These are phyloP conservation scores for Thraustotheca clavata DNA, from an alignment of 352 stramenopile species.

Conservation along the genomic window DNA sequence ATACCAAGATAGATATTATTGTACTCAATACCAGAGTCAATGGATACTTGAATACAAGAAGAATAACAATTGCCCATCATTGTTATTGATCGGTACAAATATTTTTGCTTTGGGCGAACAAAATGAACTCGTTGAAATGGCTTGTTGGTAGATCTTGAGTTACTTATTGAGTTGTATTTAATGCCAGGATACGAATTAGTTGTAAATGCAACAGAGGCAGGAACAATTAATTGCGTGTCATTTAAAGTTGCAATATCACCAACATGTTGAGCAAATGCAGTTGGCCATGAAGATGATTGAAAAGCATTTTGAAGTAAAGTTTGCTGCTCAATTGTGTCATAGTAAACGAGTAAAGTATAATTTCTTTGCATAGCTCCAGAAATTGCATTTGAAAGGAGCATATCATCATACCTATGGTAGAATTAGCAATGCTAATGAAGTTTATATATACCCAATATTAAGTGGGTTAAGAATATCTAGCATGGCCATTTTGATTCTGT, in stretches of 20 bases:
- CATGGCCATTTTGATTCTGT: neutral
- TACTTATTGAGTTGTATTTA: neutral
- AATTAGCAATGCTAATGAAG: neutral
- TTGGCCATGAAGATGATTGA: neutral
- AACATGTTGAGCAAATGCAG: neutral
- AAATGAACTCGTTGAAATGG: neutral
- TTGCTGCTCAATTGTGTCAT: constrained; percentile 2
- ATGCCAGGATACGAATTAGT: neutral
- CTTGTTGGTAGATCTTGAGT: neutral
- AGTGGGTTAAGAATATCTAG: neutral
- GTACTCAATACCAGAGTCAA: neutral
- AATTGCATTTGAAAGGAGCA: neutral
- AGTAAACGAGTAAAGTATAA: constrained; percentile 1
- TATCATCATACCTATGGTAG: neutral
- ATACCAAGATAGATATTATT: neutral
- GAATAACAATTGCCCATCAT: neutral
- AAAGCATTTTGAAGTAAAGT: neutral
- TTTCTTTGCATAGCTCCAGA: neutral
- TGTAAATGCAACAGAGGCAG: neutral
- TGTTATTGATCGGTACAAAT: neutral
- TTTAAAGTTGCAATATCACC: neutral
- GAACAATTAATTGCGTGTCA: neutral
- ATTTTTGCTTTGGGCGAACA: neutral
- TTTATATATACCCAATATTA: neutral
- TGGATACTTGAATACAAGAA: neutral